Base-by-base conservation (phyloP, 495 filamentous ascomycete genomes). In the Choiromyces venosus region DNA sequence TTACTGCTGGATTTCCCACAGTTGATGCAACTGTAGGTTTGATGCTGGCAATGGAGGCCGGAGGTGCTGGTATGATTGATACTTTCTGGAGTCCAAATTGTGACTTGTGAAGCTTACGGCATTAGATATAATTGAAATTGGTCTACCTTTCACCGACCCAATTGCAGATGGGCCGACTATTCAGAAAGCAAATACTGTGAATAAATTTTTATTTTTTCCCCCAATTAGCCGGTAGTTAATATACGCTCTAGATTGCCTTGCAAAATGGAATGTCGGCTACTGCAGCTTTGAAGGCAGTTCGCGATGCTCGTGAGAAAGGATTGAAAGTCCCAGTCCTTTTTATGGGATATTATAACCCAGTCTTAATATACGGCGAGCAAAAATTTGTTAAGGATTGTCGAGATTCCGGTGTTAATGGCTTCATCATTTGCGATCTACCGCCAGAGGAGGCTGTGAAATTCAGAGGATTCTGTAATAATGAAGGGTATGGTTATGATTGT, bases 291-390 rank as follows among this genome's bases (percentile, higher is more conserved):
- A 85, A 91, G 76, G 92, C 94, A 83, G 90, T 97, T 37, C 88
- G 90, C 77, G 85, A 90, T 65, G 91, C 94, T 35, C 87, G 95
- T 72, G 84, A 86, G 71, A 87, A 86, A 65, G 96, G 96, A 37
- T 84, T 98, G 68, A 88, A 84, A 74, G 89, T 90, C 2, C 95
- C 95, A 8, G 85, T 99, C 52, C 84, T 99, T 71, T 86, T 99
- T 75, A 99, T 99, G 95, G 95, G 95, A 71, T 99, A 99, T 87
- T 99, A 97, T 83, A 99, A 99, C 83, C 95, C 95, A 0, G 84
- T 98, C 67, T 85, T 97, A 66, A 91, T 88, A 77, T 98, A 98
- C 80, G 96, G 96, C 73, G 95, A 98, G 84, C 92, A 96, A 84
- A 86, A 86, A 67, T 88, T 98, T 82, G 85, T 99, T 46, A 85